Base-by-base conservation (phyloP, 495 filamentous ascomycete species). In the Melanomma pulvis-pyrius region DNA sequence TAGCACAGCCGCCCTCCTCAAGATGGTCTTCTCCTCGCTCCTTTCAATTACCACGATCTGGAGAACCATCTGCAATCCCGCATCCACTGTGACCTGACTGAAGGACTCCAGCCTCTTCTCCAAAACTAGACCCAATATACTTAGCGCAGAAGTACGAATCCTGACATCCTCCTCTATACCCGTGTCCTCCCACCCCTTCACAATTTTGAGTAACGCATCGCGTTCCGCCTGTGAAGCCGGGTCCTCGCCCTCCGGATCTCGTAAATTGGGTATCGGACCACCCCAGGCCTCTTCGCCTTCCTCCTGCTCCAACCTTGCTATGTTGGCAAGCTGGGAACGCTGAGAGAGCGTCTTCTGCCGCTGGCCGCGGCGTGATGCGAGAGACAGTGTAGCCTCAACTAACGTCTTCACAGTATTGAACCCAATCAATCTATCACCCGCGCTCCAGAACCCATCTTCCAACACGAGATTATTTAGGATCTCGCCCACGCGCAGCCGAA, bases 111-210 rank as follows among this genome's bases (percentile, higher is more conserved):
- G 28, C 15, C 54, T 77, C 61, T 90, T 88, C 73, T 92, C 88
- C 1, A 92, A 78, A 0, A 85, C 85, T 0, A 78, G 79, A 0
- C 85, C 84, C 21, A 94, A 79, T 19, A 96, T 83, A 5, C 88
- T 90, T 0, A 96, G 75, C 2, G 92, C 91, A 0, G 91, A 94
- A 9, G 90, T 82, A 6, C 92, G 86, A 39, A 92, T 82, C 15
- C 92, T 82, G 1, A 93, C 79, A 70, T 96, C 92, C 69, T 96
- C 92, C 21, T 83, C 80, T 0, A 84, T 82, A 1, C 86, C 83
- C 55, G 83, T 88, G 46, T 82, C 82, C 56, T 87, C 84, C 92
- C 92, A 96, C 5, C 89, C 89, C 5, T 81, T 77, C 1, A 96
- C 81, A 39, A 96, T 90, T 50, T 83, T 82, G 17, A 82, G 82